Percentiles rank a stretch among this genome's conserved stretches.
Evolutionary conservation across 352 stramenopile genomes (phyloP).

Genomic region (Lagenidium sp.): DNA sequence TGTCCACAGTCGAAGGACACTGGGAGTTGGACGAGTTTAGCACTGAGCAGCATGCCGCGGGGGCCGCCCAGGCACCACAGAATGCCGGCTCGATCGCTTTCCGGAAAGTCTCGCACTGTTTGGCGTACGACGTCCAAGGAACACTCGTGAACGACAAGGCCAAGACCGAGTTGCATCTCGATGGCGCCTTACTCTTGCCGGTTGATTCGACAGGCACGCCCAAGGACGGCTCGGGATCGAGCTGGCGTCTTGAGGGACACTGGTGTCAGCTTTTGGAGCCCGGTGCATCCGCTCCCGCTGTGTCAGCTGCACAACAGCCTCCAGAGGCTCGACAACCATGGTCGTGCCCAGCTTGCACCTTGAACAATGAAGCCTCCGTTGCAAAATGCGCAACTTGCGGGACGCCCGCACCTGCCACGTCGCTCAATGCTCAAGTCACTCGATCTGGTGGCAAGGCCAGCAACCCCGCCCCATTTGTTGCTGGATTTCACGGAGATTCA

Average conservation of each 20-base stretch:
- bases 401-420: constrained; percentile 48
- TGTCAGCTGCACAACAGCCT: constrained; percentile 10
- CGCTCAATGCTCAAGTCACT: too few relatives aligned
- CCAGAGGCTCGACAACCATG: constrained; percentile 26
- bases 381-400: constrained; percentile 69
- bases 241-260: constrained; percentile 69
- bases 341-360: constrained; percentile 65
- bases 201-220: neutral
- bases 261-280: constrained; percentile 56
- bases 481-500: constrained; percentile 31
- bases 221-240: constrained; percentile 6
- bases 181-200: constrained; percentile 34
- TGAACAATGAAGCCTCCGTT: constrained; percentile 55
- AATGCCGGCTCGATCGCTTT: constrained; percentile 69
- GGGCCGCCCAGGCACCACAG: constrained; percentile 15
- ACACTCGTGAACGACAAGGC: constrained; percentile 39
- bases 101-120: constrained; percentile 37
- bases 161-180: constrained; percentile 40
- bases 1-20: constrained; percentile 67
- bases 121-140: constrained; percentile 52
- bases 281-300: constrained; percentile 9
- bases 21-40: constrained; percentile 73
- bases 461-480: constrained; percentile 70
- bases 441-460: constrained; percentile 26
- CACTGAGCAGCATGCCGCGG: constrained; percentile 39